Conservation (phyloP, 2,329 filamentous ascomycete species). For the Purpureocillium lavendulum region DNA sequence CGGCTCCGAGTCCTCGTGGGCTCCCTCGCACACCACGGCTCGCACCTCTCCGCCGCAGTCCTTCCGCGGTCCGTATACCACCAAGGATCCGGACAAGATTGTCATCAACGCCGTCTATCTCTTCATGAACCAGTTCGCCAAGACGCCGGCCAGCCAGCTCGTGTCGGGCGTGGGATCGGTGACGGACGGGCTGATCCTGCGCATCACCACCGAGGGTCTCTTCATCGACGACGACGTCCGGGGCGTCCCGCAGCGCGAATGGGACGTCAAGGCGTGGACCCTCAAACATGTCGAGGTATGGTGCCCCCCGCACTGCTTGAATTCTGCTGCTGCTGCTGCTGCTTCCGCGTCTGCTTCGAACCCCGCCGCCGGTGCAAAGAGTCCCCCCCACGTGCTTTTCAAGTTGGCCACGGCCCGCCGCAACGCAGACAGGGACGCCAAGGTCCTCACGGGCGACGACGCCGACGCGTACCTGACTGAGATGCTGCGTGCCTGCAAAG, state of each 20-base stretch:
- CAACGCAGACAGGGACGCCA: constrained; percentile 38
- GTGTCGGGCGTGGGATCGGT: constrained; percentile 77
- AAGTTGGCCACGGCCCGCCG: constrained; percentile 40
- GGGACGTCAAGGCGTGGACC: constrained; percentile 98
- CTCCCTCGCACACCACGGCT: constrained; percentile 74
- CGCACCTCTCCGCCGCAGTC: constrained; percentile 78
- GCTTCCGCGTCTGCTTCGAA: constrained; percentile 22
- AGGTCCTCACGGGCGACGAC: constrained; percentile 52
- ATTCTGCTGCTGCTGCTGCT: constrained; percentile 25
- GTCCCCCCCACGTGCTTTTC: constrained; percentile 35
- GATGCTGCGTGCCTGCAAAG: constrained; percentile 56
- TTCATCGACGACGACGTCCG: constrained; percentile 97
- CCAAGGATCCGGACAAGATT: constrained; percentile 91
- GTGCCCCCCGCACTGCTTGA: constrained; percentile 59
- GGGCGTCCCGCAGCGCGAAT: constrained; percentile 87
- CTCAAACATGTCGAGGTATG: constrained; percentile 88
- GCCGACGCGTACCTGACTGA: constrained; percentile 57
- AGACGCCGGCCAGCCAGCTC: constrained; percentile 84
- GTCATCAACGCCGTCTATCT: constrained; percentile 88
- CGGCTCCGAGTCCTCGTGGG: constrained; percentile 76
- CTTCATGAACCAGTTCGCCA: constrained; percentile 83
- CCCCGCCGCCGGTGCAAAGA: constrained; percentile 27
- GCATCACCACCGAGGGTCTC: constrained; percentile 86
- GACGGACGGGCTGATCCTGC: constrained; percentile 84
- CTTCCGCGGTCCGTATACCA: constrained; percentile 69